Evolutionary conservation across 2,329 filamentous ascomycete genomes (phyloP), one percentile per base, ranked within the genome.

Genomic region (Orbilia javanica): DNA sequence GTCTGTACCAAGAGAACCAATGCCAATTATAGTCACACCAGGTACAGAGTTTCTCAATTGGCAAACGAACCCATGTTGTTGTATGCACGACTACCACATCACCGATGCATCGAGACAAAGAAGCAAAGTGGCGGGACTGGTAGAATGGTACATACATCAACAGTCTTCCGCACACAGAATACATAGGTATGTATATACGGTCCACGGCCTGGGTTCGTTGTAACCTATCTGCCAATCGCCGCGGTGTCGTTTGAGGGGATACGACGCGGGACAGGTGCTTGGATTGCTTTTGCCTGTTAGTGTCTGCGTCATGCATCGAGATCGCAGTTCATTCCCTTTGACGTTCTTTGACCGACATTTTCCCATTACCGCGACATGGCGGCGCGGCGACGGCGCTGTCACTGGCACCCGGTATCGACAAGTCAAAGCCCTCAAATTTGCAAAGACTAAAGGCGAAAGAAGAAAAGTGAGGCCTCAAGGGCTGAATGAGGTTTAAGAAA

Each of bases 21-120:
- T 68, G 22, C 63, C 70, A 74, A 67, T 50, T 62, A 74, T 74
- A 74, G 70, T 74, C 57, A 74, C 70, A 74, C 70, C 62, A 74
- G 70, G 70, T 68, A 68, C 63, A 66, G 50, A 65, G 60, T 73
- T 65, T 65, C 36, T 73, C 46, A 27, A 73, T 72, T 65, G 39
- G 60, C 50, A 57, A 42, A 64, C 60, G 15, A 48, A 65, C 63
- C 68, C 57, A 65, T 72, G 68, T 48, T 50, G 31, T 48, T 27
- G 48, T 44, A 46, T 72, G 69, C 69, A 65, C 55, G 27, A 20
- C 60, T 66, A 73, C 69, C 69, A 57, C 48, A 57, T 60, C 55
- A 60, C 46, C 60, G 60, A 64, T 64, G 39, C 36, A 57, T 66
- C 57, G 53, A 60, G 31, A 60, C 53, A 72, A 53, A 27, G 44